phyloP scores from a whole-genome alignment of 768 basidiomycete species.

The Amanita inopinata region DNA sequence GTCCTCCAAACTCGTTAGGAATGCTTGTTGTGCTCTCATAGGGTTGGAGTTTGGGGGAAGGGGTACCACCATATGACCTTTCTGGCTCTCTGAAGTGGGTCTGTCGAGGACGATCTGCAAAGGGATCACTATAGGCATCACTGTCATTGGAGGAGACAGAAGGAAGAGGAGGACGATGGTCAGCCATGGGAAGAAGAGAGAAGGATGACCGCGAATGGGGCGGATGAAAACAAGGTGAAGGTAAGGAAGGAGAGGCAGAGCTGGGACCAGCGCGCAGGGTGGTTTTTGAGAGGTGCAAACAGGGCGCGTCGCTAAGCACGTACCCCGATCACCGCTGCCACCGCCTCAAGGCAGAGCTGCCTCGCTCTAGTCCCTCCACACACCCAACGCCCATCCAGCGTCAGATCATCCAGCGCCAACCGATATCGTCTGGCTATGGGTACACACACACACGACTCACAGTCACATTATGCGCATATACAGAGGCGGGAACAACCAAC shows the following conservation, averaged over 20 bases:
- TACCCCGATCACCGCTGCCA: background rate
- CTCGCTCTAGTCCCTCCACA: background rate
- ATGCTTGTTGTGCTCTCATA: slow-evolving; percentile 53
- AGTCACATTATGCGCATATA: no score
- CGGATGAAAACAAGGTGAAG: slow-evolving; percentile 9
- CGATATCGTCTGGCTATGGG: no score
- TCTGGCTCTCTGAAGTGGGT: slow-evolving; percentile 53
- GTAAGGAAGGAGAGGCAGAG: background rate
- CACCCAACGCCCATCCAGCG: slow-evolving; percentile 11
- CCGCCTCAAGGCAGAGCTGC: slow-evolving; percentile 1
- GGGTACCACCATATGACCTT: slow-evolving; percentile 28
- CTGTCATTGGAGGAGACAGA: slow-evolving; percentile 21
- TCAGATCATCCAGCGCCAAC: no score
- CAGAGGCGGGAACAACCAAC: no score
- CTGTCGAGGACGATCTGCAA: slow-evolving; percentile 56
- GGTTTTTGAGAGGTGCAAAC: slow-evolving; percentile 3
- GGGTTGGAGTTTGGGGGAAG: slow-evolving; percentile 30
- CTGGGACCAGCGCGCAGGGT: background rate
- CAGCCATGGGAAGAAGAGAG: slow-evolving; percentile 24
- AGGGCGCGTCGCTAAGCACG: slow-evolving; percentile 9
- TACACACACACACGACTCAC: no score
- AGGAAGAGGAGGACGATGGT: slow-evolving; percentile 28
- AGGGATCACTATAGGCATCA: slow-evolving; percentile 51
- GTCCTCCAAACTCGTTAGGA: slow-evolving; percentile 37
- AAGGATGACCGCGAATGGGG: slow-evolving; percentile 9